Conservation (phyloP, 2,329 filamentous ascomycete genomes). For the Exophiala sp. region DNA sequence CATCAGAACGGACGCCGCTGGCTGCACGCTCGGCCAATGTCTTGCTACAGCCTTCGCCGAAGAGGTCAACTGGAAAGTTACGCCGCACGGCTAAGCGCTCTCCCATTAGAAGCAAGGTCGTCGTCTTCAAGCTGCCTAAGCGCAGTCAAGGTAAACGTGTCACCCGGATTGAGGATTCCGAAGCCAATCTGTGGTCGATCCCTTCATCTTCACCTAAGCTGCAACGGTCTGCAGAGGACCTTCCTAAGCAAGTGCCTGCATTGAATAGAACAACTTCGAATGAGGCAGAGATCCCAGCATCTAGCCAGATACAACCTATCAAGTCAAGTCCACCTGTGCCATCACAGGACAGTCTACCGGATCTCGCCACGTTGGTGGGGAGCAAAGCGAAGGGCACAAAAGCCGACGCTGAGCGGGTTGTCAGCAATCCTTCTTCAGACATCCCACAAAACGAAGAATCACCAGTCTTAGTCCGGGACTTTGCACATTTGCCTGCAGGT, state of each 20-base stretch:
- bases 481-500: neutral
- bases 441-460: neutral
- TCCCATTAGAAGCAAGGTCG: slow-evolving; percentile 14
- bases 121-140: slow-evolving; percentile 22
- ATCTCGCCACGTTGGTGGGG: neutral
- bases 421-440: neutral
- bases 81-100: neutral
- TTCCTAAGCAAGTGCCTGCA: neutral
- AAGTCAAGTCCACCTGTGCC: neutral
- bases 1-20: slow-evolving; percentile 15
- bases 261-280: neutral
- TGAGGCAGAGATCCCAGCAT: slow-evolving; percentile 21
- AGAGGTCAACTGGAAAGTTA: slow-evolving; percentile 3
- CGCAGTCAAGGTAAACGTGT: neutral
- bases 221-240: neutral
- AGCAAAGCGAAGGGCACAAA: neutral
- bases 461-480: neutral
- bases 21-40: slow-evolving; percentile 19
- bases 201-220: slow-evolving; percentile 24
- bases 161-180: slow-evolving; percentile 18
- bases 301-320: slow-evolving; percentile 14
- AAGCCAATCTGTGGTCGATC: slow-evolving; percentile 23
- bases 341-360: slow-evolving; percentile 11
- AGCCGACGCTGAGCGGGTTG: neutral
- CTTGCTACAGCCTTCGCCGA: neutral